Percentiles rank a stretch among this genome's conserved stretches.
These are phyloP conservation scores for Agastache rugosa DNA, from an alignment of 257 asterid genomes.

Conservation along the genomic window DNA sequence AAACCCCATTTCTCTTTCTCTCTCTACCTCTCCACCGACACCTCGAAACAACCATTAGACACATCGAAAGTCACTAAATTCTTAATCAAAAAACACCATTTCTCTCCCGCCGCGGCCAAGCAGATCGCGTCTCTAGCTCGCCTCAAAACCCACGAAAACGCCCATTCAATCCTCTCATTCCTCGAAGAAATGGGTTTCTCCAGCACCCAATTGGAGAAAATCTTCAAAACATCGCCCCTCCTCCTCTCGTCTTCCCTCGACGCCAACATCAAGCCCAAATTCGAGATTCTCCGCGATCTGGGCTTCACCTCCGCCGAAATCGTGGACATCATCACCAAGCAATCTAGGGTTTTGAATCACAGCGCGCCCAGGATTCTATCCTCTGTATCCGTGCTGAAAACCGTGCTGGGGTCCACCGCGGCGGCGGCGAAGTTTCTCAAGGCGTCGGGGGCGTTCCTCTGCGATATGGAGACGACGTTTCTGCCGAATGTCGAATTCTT, in stretches of 20 bases:
- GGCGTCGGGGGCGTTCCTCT: constrained; percentile 21
- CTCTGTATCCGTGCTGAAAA: constrained; percentile 33
- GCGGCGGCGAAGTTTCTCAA: constrained; percentile 37
- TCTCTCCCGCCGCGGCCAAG: constrained; percentile 27
- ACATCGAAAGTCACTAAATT: constrained; percentile 1
- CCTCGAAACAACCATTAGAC: neutral
- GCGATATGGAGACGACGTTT: constrained; percentile 39
- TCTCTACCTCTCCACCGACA: neutral
- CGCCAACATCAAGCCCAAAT: constrained; percentile 45
- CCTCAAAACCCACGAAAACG: constrained; percentile 29
- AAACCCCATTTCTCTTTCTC: neutral
- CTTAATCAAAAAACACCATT: constrained; percentile 27
- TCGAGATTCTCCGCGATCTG: constrained; percentile 38
- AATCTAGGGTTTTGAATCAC: constrained; percentile 29
- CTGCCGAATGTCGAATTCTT: constrained; percentile 44
- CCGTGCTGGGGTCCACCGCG: constrained; percentile 34
- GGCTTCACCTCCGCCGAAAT: constrained; percentile 38
- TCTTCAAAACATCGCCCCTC: constrained; percentile 23
- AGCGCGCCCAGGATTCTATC: constrained; percentile 34
- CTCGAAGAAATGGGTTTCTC: constrained; percentile 47
- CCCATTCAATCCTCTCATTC: constrained; percentile 37
- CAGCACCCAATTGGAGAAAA: constrained; percentile 40
- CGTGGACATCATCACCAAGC: constrained; percentile 35
- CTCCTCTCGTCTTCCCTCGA: constrained; percentile 38
- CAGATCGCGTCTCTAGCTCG: constrained; percentile 28